Base-by-base conservation (phyloP, 306 rosid genomes). In the Corylus heterophylla region DNA sequence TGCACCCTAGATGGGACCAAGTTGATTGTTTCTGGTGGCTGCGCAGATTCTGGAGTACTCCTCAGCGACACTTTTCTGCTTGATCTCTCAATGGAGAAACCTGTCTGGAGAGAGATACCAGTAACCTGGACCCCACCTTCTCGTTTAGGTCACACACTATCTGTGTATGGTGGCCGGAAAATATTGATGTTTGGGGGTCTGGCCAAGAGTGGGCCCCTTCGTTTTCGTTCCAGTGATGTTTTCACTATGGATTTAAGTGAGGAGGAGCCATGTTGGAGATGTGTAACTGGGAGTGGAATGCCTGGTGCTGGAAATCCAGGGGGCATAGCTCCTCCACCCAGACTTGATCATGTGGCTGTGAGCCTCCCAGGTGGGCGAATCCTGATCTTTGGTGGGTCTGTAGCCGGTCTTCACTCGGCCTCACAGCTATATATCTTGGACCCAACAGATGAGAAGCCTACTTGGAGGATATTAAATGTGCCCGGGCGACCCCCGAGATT, bases 321-420 rank as follows among this genome's bases (percentile, higher is more conserved):
- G 77, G 99, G 99, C 50, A 81, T 88, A 42, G 99, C 99, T 72
- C 99, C 99, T 78, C 99, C 99, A 42, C 99, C 99, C 76, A 93
- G 99, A 86, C 97, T 96, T 54, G 99, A 96, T 84, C 99, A 96
- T 64, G 98, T 96, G 74, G 99, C 98, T 42, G 94, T 96, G 80
- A 96, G 89, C 83, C 98, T 96, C 76, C 99, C 98, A 0, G 98
- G 99, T 81, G 99, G 98, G 74, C 91, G 99, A 89, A 93, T 96
- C 78, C 89, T 96, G 78, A 91, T 96, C 64, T 96, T 96, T 69
- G 99, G 99, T 31, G 99, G 99, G 79, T 96, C 99, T 39, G 99
- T 96, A 69, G 99, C 99, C 13, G 99, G 99, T 80, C 99, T 96
- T 82, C 98, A 96, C 91, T 96, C 99, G 45, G 94, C 99, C 54